Base-by-base conservation (phyloP, 2,329 filamentous ascomycete genomes). In the Alternaria tenuissima region DNA sequence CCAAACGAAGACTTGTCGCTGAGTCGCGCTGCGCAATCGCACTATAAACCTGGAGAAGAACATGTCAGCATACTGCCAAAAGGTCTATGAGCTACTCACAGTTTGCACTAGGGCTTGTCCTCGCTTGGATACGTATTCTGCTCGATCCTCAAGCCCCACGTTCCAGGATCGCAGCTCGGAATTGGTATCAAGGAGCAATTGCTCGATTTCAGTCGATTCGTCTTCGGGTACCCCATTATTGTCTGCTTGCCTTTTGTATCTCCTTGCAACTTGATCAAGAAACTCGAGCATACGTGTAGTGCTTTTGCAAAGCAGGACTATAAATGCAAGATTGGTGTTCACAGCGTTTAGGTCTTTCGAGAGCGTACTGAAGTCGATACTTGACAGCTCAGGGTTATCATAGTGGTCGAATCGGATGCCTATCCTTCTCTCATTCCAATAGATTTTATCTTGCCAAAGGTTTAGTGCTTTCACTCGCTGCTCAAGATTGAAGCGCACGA, bases 1-100 rank as follows among this genome's bases (percentile, higher is more conserved):
- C 55, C n/a, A 57, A 24, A 11, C 22, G 6, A 24, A 57, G 55
- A 6, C 62, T 64, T 3, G 51, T 64, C 2, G 51, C 59, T 14
- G 66, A 63, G 20, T 71, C 69, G 7, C 66, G 65, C 42, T 72
- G 69, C 5, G 69, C 64, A 24, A 70, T 67, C 16, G 56, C 55
- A 12, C 66, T 70, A 48, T 70, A 70, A 3, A 67, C 55, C 67
- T 70, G 8, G 6, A 30, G 38, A 51, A 24, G 16, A 34, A 14
- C 5, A 20, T n/a, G 41, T 42, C 12, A 42, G 7, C 6, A 14
- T 0, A 14, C 32, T 12, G 14, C 6, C 5, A 14, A 16, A 36
- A 16, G 6, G 12, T 14, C 5, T 36, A 14, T 2, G 14, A 24
- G 5, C 2, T 16, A 36, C 62, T 48, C 26, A 69, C 68, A 12